phyloP scores from a whole-genome alignment of 1,284 basidiomycete genomes.

The Cryptococcus hybrid region DNA sequence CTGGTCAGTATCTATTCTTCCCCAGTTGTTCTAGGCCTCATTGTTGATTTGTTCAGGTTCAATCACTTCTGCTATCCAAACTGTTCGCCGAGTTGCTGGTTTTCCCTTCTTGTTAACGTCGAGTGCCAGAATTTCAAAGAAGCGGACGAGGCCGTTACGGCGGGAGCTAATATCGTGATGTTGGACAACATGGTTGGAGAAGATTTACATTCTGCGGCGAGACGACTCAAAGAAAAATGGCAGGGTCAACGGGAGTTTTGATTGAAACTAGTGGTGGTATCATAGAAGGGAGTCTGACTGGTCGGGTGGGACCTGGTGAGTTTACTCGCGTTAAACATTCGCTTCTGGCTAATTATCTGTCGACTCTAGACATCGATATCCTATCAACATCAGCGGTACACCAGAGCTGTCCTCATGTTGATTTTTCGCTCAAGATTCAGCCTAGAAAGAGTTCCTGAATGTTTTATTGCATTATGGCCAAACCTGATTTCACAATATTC shows the following conservation, averaged over 20 bases:
- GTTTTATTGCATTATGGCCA: neutral
- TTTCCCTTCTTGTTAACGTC: conserved; percentile 89
- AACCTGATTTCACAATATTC: no score
- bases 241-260: conserved; percentile 69
- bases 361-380: conserved; percentile 76
- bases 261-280: conserved; percentile 92
- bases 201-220: conserved; percentile 66
- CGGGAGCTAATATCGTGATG: conserved; percentile 97
- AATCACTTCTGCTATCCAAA: conserved; percentile 80
- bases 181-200: conserved; percentile 89
- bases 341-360: conserved; percentile 3
- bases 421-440: conserved; percentile 92
- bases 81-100: conserved; percentile 84
- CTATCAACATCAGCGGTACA: conserved; percentile 89
- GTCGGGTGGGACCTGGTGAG: neutral
- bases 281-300: conserved; percentile 57
- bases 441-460: conserved; percentile 31
- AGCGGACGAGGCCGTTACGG: conserved; percentile 92
- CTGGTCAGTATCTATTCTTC: conserved; percentile 56
- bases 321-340: neutral
- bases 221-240: conserved; percentile 61
- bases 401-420: conserved; percentile 82
- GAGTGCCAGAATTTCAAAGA: conserved; percentile 87
- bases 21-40: neutral
- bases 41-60: conserved; percentile 59